Evolutionary conservation across 192 early-diverging fungal species (phyloP).

Genomic region (Chytriomyces sp.): DNA sequence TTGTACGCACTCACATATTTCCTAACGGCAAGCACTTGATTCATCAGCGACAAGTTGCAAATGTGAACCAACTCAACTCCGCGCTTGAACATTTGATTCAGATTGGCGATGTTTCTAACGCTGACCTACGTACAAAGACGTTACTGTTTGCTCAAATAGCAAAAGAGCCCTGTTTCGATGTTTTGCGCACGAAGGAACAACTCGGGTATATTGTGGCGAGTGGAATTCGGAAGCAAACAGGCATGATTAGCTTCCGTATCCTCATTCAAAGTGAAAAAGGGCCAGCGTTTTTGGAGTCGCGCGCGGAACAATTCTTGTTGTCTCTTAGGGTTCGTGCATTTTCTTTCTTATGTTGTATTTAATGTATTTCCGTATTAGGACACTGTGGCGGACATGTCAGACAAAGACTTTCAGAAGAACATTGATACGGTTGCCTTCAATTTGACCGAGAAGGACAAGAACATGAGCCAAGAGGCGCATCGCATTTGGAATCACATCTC

Average conservation of each 20-base stretch:
- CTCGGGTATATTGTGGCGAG: slow-evolving; percentile 76
- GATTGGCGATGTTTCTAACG: slow-evolving; percentile 72
- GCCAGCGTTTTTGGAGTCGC: slow-evolving; percentile 75
- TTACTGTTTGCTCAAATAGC: slow-evolving; percentile 79
- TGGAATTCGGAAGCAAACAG: slow-evolving; percentile 72
- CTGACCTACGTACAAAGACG: slow-evolving; percentile 63
- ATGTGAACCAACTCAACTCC: slow-evolving; percentile 84
- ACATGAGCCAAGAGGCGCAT: slow-evolving; percentile 68
- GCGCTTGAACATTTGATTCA: slow-evolving; percentile 85
- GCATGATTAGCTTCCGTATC: slow-evolving; percentile 75
- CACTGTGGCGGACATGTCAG: slow-evolving; percentile 50
- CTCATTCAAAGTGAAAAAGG: slow-evolving; percentile 87
- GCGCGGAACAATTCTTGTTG: slow-evolving; percentile 78
- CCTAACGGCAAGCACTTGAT: slow-evolving; percentile 33
- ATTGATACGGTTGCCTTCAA: slow-evolving; percentile 62
- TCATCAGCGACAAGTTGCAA: slow-evolving; percentile 51
- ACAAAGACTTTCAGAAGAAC: slow-evolving; percentile 67
- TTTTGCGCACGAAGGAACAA: slow-evolving; percentile 85
- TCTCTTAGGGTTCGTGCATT: slow-evolving; percentile 48
- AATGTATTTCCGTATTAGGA: neutral
- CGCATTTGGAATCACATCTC: slow-evolving; percentile 71
- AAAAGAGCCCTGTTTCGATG: slow-evolving; percentile 90
- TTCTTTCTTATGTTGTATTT: neutral
- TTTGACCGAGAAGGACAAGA: slow-evolving; percentile 75
- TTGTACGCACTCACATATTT: slow-evolving; percentile 59